phyloP scores from a whole-genome alignment of 2,329 filamentous ascomycete genomes.

The Alternaria hordeiaustralica region DNA sequence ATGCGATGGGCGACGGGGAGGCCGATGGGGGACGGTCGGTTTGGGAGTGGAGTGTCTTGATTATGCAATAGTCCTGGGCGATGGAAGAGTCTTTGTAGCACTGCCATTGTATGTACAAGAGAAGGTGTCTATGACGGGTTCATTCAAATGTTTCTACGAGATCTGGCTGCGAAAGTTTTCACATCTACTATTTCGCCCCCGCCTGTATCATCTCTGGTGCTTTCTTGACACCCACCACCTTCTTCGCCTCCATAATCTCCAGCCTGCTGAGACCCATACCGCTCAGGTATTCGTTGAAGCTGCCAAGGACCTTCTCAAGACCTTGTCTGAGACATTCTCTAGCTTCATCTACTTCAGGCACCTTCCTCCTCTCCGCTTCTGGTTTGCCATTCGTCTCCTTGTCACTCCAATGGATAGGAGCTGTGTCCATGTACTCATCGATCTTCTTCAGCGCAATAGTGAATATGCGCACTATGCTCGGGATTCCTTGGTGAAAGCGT shows the following conservation, averaged over 20 bases:
- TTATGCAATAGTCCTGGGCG: not conserved
- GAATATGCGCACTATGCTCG: slow-evolving; percentile 74
- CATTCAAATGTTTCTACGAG: not conserved
- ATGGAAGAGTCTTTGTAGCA: not conserved
- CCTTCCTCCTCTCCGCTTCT: slow-evolving; percentile 52
- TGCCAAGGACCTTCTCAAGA: slow-evolving; percentile 68
- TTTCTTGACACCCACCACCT: slow-evolving; percentile 23
- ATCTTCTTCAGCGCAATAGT: slow-evolving; percentile 72
- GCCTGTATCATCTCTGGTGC: slow-evolving; percentile 34
- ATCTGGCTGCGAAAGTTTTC: not conserved
- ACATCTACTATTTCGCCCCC: not conserved
- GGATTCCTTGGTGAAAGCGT: slow-evolving; percentile 83
- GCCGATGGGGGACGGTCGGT: not conserved
- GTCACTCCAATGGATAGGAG: slow-evolving; percentile 81
- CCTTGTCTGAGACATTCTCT: slow-evolving; percentile 68
- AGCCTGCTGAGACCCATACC: slow-evolving; percentile 72
- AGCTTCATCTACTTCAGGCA: slow-evolving; percentile 74
- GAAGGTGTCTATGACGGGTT: not conserved
- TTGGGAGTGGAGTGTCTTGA: not conserved
- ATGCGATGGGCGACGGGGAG: not conserved
- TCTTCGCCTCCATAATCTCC: slow-evolving; percentile 71
- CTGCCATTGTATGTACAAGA: not conserved
- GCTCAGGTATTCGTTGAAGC: slow-evolving; percentile 76
- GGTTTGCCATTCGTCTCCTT: slow-evolving; percentile 59
- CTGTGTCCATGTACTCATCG: slow-evolving; percentile 67